Percentiles rank a stretch among this genome's conserved stretches.
Evolutionary conservation across 805 yeast genomes (phyloP).

Genomic region (Yamadazyma nakazawae): DNA sequence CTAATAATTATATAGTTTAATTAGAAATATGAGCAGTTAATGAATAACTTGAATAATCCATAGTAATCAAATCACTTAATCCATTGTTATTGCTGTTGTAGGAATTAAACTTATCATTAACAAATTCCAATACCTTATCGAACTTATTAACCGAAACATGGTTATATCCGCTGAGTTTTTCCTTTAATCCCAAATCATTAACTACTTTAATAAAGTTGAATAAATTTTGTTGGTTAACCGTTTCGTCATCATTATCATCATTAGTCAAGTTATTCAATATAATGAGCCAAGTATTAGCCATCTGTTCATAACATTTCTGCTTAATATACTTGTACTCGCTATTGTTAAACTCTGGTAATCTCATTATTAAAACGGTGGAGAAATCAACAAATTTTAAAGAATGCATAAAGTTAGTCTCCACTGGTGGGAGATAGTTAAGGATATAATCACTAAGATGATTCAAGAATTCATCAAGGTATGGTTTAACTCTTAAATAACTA

Average conservation of each 20-base stretch:
- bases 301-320: constrained; percentile 56
- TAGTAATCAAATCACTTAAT: constrained; percentile 34
- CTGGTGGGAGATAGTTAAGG: constrained; percentile 68
- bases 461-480: constrained; percentile 64
- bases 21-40: constrained; percentile 24
- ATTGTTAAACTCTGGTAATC: constrained; percentile 63
- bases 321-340: constrained; percentile 52
- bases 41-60: constrained; percentile 43
- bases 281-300: constrained; percentile 55
- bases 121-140: constrained; percentile 40
- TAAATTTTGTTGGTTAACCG: constrained; percentile 15
- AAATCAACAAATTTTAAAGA: constrained; percentile 62
- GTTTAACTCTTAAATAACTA: constrained; percentile 69
- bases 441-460: constrained; percentile 72
- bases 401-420: constrained; percentile 49
- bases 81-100: constrained; percentile 22
- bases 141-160: constrained; percentile 42
- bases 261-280: constrained; percentile 30
- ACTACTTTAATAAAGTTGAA: constrained; percentile 26
- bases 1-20: not conserved
- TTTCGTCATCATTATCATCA: constrained; percentile 17
- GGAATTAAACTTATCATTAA: constrained; percentile 37
- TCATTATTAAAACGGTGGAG: constrained; percentile 57
- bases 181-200: constrained; percentile 37
- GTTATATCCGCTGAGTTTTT: constrained; percentile 45